Base-by-base conservation (phyloP, 192 early-diverging fungal genomes). In the Pilaira anomala region DNA sequence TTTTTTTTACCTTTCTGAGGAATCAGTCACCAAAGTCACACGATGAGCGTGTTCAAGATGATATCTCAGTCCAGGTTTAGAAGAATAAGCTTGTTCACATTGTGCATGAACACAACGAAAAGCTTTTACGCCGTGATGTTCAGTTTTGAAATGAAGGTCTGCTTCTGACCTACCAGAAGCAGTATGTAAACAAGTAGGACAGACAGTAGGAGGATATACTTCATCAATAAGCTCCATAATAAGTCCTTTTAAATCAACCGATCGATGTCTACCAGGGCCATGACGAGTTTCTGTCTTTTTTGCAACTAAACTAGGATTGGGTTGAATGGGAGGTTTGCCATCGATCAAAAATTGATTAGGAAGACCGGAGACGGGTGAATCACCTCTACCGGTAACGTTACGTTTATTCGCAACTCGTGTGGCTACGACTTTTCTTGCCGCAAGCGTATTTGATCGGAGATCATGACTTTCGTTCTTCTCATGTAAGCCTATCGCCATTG, bases 1-100 rank as follows among this genome's bases (percentile, higher is more conserved):
- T 36, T 33, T 36, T 36, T 36, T 36, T 36, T 36, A 36, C 33
- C 33, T 36, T 36, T 36, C 33, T 9, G 11, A n/a, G n/a, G 24
- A 3, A 29, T 33, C 46, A 14, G 60, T 36, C 21, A 22, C 18
- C 28, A 48, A 13, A 1, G 65, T 66, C 6, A 66, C 56, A 22
- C 21, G 57, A 33, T 66, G 65, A 46, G 55, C 42, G 49, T 59
- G 65, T 26, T 66, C 65, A 7, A 66, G 44, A 21, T 66, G 65
- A 57, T 66, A 66, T 12, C 56, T 19, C 24, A 66, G 33, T 0
- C 65, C 65, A 49, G 54, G 28, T 21, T 54, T 19, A 8, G 65
- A 66, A 22, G 51, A 56, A 41, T 58, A 66, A 3, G 21, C 18
- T 3, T 33, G 44, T 25, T 48, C 18, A 36, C 65, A 66, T 12